These are phyloP conservation scores for Phaeosphaeria sp. DNA, from an alignment of 2,329 filamentous ascomycete genomes.

Conservation along the genomic window DNA sequence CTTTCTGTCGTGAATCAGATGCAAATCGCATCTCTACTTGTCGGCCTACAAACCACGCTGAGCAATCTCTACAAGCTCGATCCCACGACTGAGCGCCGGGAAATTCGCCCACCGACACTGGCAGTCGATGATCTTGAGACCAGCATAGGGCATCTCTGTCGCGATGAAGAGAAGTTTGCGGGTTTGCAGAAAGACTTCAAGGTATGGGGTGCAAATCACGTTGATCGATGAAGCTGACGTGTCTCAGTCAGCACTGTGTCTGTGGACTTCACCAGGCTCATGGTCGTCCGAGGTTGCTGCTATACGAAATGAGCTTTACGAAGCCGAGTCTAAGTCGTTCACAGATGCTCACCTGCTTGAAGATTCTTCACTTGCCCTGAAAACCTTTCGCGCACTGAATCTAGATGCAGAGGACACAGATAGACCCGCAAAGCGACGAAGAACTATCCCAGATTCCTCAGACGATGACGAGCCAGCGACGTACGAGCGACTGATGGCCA, in stretches of 20 bases:
- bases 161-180: slow-evolving; percentile 21
- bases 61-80: background rate
- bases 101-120: slow-evolving; percentile 7
- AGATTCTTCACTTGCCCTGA: slow-evolving; percentile 21
- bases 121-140: slow-evolving; percentile 24
- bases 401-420: slow-evolving; percentile 14
- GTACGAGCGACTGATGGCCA: slow-evolving; percentile 29
- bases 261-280: slow-evolving; percentile 38
- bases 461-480: slow-evolving; percentile 15
- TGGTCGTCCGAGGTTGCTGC: slow-evolving; percentile 34
- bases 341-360: slow-evolving; percentile 30
- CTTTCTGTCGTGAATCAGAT: slow-evolving; percentile 31
- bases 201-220: slow-evolving; percentile 23
- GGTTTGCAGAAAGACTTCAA: slow-evolving; percentile 39
- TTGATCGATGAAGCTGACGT: slow-evolving; percentile 9
- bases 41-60: slow-evolving; percentile 14
- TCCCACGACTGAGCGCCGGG: background rate
- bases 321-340: slow-evolving; percentile 25
- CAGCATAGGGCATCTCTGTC: slow-evolving; percentile 25
- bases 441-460: slow-evolving; percentile 20
- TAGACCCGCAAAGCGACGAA: slow-evolving; percentile 40
- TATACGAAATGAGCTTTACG: slow-evolving; percentile 30
- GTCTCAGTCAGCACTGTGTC: slow-evolving; percentile 38
- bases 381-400: slow-evolving; percentile 25
- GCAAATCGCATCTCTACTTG: slow-evolving; percentile 31